These are phyloP conservation scores for Diutina pseudorugosa DNA, from an alignment of 1,139 yeast species.

Conservation along the genomic window DNA sequence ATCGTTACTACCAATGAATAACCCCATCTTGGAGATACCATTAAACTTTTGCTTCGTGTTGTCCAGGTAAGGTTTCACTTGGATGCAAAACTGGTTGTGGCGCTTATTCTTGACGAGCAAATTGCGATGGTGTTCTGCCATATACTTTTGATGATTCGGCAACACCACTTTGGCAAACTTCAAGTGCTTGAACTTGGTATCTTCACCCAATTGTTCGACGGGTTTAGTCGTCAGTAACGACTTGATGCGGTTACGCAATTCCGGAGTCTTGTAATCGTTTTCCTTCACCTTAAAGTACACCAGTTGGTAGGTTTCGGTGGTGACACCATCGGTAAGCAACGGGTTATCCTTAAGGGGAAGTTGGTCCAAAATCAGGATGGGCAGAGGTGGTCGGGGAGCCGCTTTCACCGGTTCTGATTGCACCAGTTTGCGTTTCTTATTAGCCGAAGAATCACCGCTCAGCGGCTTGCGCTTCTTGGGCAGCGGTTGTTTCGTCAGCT, in stretches of 20 bases:
- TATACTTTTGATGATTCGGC: constrained; percentile 23
- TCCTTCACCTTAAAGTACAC: constrained; percentile 33
- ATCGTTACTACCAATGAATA: constrained; percentile 29
- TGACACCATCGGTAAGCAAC: constrained; percentile 25
- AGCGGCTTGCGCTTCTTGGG: constrained; percentile 2
- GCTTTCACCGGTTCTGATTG: background rate
- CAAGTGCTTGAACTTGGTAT: constrained; percentile 14
- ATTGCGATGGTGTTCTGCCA: constrained; percentile 13
- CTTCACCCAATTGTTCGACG: background rate
- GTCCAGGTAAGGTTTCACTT: constrained; percentile 39
- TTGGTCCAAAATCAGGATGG: background rate
- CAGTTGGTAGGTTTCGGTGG: constrained; percentile 39
- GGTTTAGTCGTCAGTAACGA: background rate
- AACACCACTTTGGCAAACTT: constrained; percentile 20
- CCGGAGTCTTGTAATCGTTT: constrained; percentile 36
- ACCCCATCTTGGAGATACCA: constrained; percentile 62
- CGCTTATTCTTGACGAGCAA: constrained; percentile 13
- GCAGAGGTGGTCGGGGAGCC: background rate
- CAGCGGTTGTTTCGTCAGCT: constrained; percentile 1
- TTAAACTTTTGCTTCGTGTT: constrained; percentile 51
- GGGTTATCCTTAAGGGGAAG: constrained; percentile 18
- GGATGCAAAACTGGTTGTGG: constrained; percentile 18
- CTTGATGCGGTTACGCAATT: constrained; percentile 11
- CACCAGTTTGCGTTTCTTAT: background rate
- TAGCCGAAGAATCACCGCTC: background rate